phyloP scores from a whole-genome alignment of 164 flowering plant species.

The Protea cynaroides region DNA sequence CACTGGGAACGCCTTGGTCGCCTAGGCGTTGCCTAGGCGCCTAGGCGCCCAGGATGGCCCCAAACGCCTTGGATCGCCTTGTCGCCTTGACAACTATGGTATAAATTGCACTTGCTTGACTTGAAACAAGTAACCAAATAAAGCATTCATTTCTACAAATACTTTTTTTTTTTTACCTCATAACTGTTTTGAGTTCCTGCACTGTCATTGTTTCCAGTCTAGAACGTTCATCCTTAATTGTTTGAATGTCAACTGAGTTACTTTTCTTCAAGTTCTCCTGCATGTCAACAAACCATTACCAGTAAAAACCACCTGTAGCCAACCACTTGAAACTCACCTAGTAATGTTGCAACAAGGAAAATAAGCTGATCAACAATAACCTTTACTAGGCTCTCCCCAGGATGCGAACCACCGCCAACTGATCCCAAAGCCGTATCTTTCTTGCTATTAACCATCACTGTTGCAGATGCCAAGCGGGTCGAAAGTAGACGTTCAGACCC shows the following conservation, averaged over 20 bases:
- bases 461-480: constrained; percentile 4
- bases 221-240: constrained; percentile 27
- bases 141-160: not conserved
- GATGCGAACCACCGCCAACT: constrained; percentile 3
- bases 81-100: too few species aligned
- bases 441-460: constrained; percentile 5
- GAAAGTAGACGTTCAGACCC: constrained; percentile 14
- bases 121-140: not conserved
- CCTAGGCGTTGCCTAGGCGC: too few species aligned
- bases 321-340: not conserved
- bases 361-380: constrained; percentile 13
- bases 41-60: too few species aligned
- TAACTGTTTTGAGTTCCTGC: constrained; percentile 49
- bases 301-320: not conserved
- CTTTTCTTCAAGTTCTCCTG: constrained; percentile 19
- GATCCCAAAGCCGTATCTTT: constrained; percentile 14
- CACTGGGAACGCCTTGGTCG: too few species aligned
- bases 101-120: too few species aligned
- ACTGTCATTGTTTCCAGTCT: constrained; percentile 62
- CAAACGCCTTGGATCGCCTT: too few species aligned
- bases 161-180: constrained; percentile 36
- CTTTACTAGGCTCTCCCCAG: constrained; percentile 15
- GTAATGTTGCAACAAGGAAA: not conserved
- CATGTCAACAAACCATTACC: not conserved
- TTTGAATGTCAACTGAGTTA: constrained; percentile 21